phyloP scores from a whole-genome alignment of 257 asterid species.

The Salvia splendens region DNA sequence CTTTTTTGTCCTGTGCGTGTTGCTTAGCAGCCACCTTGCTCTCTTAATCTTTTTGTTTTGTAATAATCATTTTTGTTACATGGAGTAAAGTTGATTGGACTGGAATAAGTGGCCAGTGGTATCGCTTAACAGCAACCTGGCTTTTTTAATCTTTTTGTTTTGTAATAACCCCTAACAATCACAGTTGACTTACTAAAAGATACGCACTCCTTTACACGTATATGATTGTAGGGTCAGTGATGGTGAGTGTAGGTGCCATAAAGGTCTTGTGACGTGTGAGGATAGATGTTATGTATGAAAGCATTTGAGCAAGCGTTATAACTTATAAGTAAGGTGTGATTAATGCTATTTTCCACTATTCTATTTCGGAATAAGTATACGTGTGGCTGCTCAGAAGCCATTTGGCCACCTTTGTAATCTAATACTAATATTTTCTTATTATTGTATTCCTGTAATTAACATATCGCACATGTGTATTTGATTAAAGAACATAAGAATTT shows the following conservation, averaged over 20 bases:
- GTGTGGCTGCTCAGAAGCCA: constrained; percentile 24
- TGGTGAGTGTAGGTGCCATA: constrained; percentile 16
- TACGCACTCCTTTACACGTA: not conserved
- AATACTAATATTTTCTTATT: not conserved
- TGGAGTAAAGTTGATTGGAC: too few species aligned
- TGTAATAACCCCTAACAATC: not conserved
- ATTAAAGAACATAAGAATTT: constrained; percentile 4
- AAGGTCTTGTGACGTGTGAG: constrained; percentile 16
- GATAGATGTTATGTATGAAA: constrained; percentile 23
- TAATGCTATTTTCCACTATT: not conserved
- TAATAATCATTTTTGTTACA: not conserved
- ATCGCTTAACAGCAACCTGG: too few species aligned
- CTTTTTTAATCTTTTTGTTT: too few species aligned
- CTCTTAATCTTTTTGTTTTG: constrained; percentile 13
- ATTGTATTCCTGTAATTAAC: not conserved
- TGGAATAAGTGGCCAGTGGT: too few species aligned
- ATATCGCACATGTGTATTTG: not conserved
- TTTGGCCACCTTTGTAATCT: constrained; percentile 15
- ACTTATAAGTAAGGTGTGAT: not conserved
- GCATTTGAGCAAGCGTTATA: constrained; percentile 34
- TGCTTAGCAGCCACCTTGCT: constrained; percentile 23
- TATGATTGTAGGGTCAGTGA: not conserved
- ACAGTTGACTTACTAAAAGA: not conserved
- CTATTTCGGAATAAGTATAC: constrained; percentile 10
- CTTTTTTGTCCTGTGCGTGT: constrained; percentile 6